These are phyloP conservation scores for Backusella westeae DNA, from an alignment of 192 early-diverging fungal species.

Conservation along the genomic window DNA sequence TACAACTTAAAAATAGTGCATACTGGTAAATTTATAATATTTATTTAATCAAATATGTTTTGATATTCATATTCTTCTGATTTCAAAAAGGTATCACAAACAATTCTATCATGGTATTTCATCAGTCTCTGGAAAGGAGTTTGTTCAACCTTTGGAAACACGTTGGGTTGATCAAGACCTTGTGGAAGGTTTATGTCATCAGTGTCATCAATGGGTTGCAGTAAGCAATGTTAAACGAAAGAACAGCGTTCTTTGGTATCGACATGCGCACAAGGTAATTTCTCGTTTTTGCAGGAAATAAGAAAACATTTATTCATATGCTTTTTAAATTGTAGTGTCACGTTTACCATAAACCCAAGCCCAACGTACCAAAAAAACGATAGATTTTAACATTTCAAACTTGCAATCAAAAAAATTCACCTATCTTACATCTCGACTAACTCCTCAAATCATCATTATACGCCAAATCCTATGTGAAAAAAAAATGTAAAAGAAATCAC, in stretches of 20 bases:
- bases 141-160: slow-evolving; percentile 69
- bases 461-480: background rate
- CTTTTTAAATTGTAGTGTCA: slow-evolving; percentile 49
- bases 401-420: background rate
- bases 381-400: background rate
- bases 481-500: background rate
- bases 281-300: background rate
- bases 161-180: slow-evolving; percentile 65
- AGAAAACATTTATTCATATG: background rate
- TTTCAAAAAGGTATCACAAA: slow-evolving; percentile 69
- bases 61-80: background rate
- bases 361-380: slow-evolving; percentile 17
- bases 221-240: slow-evolving; percentile 73
- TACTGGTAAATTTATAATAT: slow-evolving; percentile 59
- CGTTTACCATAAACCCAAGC: slow-evolving; percentile 74
- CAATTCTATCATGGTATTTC: slow-evolving; percentile 86
- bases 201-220: slow-evolving; percentile 81
- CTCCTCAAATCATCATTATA: background rate
- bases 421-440: background rate
- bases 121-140: slow-evolving; percentile 76
- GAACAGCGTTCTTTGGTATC: slow-evolving; percentile 80
- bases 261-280: slow-evolving; percentile 76
- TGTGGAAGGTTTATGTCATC: slow-evolving; percentile 80
- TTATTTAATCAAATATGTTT: background rate
- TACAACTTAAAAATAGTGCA: slow-evolving; percentile 86